Evolutionary conservation across 2,329 filamentous ascomycete species (phyloP).

Genomic region (Aspergillus tamarii): DNA sequence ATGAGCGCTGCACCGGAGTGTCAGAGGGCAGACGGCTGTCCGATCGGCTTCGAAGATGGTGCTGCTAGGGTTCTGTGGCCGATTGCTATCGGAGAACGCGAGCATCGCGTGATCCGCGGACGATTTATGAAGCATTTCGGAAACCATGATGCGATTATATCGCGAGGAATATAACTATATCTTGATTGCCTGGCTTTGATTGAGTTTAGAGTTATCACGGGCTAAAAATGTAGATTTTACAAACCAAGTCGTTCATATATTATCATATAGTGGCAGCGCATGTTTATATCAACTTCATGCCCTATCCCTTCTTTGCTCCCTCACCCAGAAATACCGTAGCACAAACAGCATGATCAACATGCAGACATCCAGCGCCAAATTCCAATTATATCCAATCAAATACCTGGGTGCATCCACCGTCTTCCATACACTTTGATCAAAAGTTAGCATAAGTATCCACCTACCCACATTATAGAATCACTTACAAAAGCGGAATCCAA

Average conservation of each 20-base stretch:
- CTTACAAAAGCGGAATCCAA: constrained; percentile 32
- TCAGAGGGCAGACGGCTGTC: constrained; percentile 31
- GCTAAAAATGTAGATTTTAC: neutral
- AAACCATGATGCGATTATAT: neutral
- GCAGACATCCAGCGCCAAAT: constrained; percentile 32
- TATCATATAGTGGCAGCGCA: neutral
- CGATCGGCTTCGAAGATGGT: constrained; percentile 44
- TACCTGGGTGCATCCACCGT: constrained; percentile 34
- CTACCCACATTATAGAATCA: neutral
- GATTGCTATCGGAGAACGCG: constrained; percentile 30
- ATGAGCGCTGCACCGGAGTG: constrained; percentile 43
- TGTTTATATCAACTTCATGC: neutral
- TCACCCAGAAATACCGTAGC: constrained; percentile 22
- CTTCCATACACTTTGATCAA: constrained; percentile 26
- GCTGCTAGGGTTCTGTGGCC: constrained; percentile 42
- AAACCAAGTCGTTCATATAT: neutral
- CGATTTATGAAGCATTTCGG: constrained; percentile 30
- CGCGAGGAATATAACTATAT: neutral
- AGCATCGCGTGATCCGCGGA: constrained; percentile 19
- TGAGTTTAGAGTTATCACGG: neutral
- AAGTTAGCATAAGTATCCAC: neutral
- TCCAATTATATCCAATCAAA: constrained; percentile 34
- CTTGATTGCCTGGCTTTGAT: too few species aligned
- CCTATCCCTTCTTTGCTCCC: constrained; percentile 16
- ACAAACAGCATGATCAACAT: constrained; percentile 29